Evolutionary conservation across 805 yeast species (phyloP), one percentile per base, ranked within the genome.

Genomic region (Ogataea parapolymorpha): DNA sequence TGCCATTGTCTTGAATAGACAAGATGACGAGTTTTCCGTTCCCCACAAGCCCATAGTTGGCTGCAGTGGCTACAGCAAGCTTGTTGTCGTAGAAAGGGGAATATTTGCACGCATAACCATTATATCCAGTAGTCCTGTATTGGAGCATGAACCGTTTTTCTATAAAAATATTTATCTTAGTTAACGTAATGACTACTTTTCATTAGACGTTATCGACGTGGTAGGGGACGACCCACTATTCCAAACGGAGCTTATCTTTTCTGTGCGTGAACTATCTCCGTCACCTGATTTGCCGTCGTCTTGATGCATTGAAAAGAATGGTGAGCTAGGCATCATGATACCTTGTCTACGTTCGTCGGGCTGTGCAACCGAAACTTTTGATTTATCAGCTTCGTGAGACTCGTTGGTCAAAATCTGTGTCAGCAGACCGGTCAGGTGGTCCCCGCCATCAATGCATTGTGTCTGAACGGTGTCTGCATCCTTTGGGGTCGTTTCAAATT

Each of bases 11-110:
- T 38, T 73, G 76, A 34, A 91, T 85, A 35, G 79, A 79, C 17
- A 91, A 66, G 1, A 91, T 70, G 51, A 69, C 82, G 22, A 91
- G 67, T 51, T 86, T 74, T 5, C 99, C 99, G 62, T 91, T 91
- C 2, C 99, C 99, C 3, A 89, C 96, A 4, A 91, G 68, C 2
- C 98, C 98, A 62, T 80, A 91, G 66, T 91, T 93, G 20, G 97
- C 88, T 1, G 96, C 82, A 0, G 95, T 73, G 0, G 95, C 95
- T 24, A 88, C 91, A 0, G 96, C 96, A 16, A 91, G 56, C 55
- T 86, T 85, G 65, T 85, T 86, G 62, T 91, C 98, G 53, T 79
- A 85, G 55, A 80, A 91, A 1, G 98, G 97, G 0, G 96, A 88
- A 67, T 91, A 93, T 54, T 82, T 83, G 12, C 89, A 84, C 0